Evolutionary conservation across 495 filamentous ascomycete species (phyloP), one percentile per base, ranked within the genome.

Genomic region (Xylaria longipes): DNA sequence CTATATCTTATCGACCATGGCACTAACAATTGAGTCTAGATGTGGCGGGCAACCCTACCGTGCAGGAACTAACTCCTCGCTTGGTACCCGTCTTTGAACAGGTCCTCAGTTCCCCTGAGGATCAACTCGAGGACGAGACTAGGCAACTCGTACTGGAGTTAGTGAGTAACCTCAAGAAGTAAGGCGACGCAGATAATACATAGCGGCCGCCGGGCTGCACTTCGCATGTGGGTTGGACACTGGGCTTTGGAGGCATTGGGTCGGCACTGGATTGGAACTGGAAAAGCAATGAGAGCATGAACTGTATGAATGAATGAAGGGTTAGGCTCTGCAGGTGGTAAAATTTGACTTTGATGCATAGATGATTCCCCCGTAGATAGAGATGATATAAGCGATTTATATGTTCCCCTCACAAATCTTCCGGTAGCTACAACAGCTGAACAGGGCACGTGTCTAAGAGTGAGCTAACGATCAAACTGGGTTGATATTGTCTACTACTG

Each of bases 121-220:
- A 95, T 72, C 96, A 98, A 84, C 84, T 99, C 12, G 91, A 92
- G 68, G 89, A 91, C 43, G 91, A 94, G 82, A 95, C 92, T 39
- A 91, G 94, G 57, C 78, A 83, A 64, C 56, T 77, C 29, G 74
- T 82, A 15, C 69, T 75, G 48, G 73, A 73, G 41, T 73, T 78
- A 64, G 76, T 76, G 35, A 69, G 45, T n/a, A 63, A 65, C 35
- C 72, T 81, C n/a, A 70, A 71, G 2, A 75, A 74, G 22, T 79
- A 74, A 57, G 41, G 29, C 37, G 3, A 33, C 41, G n/a, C 22
- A 54, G 15, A 48, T 65, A 52, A 7, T 27, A 33, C 25, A 31
- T 25, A 52, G 29, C n/a, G 29, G 31, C 43, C n/a, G 20, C 8
- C 22, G 41, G 31, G 58, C 27, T 45, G 43, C 25, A 46, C 60